These are phyloP conservation scores for Argentina anserina DNA, from an alignment of 306 rosid species.

Conservation along the genomic window DNA sequence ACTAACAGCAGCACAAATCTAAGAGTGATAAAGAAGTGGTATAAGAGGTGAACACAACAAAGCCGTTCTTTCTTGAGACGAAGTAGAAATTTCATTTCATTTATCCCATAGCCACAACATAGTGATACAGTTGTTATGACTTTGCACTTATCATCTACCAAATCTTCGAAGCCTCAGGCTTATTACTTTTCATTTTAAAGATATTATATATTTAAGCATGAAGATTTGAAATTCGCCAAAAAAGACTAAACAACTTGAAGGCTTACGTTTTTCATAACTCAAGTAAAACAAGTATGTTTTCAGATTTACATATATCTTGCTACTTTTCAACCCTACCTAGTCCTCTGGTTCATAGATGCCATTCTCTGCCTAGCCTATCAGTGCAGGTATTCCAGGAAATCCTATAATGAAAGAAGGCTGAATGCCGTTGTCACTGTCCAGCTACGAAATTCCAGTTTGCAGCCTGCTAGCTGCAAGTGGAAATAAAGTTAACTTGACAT, in stretches of 20 bases:
- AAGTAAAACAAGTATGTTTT: constrained; percentile 3
- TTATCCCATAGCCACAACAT: no score
- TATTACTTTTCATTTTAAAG: no score
- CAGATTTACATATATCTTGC: background rate
- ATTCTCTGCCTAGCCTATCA: background rate
- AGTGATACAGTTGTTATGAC: no score
- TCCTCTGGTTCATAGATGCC: background rate
- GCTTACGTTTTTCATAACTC: background rate
- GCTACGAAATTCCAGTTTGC: background rate
- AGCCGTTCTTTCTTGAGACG: no score
- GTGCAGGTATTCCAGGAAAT: background rate
- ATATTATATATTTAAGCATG: no score
- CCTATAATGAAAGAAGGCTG: background rate
- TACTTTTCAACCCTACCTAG: background rate
- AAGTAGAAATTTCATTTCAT: no score
- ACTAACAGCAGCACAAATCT: no score
- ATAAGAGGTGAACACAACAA: no score
- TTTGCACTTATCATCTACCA: no score
- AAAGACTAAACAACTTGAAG: background rate
- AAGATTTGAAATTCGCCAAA: no score
- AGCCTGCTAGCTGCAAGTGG: background rate
- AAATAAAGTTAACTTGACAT: background rate
- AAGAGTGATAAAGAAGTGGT: no score
- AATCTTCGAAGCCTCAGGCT: no score
- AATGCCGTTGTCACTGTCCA: background rate